Base-by-base conservation (phyloP, 2,329 filamentous ascomycete species). In the Seiridium cupressi region DNA sequence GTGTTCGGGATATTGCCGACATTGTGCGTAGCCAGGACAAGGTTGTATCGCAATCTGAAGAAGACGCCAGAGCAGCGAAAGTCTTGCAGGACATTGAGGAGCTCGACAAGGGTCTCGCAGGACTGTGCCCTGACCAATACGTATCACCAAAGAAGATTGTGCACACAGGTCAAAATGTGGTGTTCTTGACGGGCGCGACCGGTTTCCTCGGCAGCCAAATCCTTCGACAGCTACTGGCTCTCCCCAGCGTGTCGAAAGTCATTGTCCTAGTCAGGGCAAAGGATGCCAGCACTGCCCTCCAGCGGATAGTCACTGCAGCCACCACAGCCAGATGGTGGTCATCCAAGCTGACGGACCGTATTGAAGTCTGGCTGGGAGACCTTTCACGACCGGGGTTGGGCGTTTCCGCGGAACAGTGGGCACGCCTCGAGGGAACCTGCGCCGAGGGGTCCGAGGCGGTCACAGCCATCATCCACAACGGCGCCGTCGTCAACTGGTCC, bases 391-490 rank as follows among this genome's bases (percentile, higher is more conserved):
- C 44, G n/a, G 34, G 38, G 18, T 47, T 58, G 13, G 56, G 56
- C 9, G 31, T 58, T 42, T 34, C 32, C 36, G 7, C n/a, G 31
- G 42, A 38, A 8, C 26, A 49, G 11, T 51, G 44, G 46, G 56
- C 36, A 44, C 46, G 31, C 47, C 44, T 58, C 36, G 36, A 51
- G 11, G 47, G 47, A n/a, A 57, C 55, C 9, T 53, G 31, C 26
- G 8, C n/a, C 47, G 18, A 51, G 13, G 35, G 5, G 1, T 42
- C 55, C 9, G 32, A 46, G 7, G 44, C 32, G 31, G 44, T 51
- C 46, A 67, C 74, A 26, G 64, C 70, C 10, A 79, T 89, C 53
- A 79, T 90, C 31, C 88, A 85, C 68, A 76, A 72, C 56, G 83
- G 78, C 6, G 79, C 80, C n/a, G 73, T 76, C 26, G 69, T 70